These are phyloP conservation scores for Pleurotus djamor DNA, from an alignment of 768 basidiomycete genomes.

Conservation along the genomic window DNA sequence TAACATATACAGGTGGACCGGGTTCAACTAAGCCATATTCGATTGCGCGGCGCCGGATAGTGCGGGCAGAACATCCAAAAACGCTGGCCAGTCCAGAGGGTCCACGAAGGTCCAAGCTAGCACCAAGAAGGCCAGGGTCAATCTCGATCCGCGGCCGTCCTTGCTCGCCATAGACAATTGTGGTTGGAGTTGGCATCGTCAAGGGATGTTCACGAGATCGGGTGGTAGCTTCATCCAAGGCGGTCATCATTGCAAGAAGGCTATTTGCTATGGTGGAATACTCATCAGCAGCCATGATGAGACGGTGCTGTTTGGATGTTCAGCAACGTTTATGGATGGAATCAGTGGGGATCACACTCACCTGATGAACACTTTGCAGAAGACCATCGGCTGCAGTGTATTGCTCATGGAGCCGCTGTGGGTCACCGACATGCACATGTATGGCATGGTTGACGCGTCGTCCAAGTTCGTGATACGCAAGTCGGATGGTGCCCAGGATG, in stretches of 20 bases:
- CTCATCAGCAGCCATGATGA: background rate
- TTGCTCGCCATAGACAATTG: constrained; percentile 9
- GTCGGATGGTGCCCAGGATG: constrained; percentile 16
- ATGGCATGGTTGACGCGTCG: constrained; percentile 9
- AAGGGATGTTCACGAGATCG: constrained; percentile 10
- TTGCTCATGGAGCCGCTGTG: constrained; percentile 6
- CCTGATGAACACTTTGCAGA: background rate
- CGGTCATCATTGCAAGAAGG: constrained; percentile 9
- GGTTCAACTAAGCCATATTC: constrained; percentile 20
- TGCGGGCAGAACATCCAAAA: constrained; percentile 15
- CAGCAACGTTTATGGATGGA: background rate
- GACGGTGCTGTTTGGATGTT: background rate
- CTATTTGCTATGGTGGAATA: background rate
- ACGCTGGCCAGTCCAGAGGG: constrained; percentile 16
- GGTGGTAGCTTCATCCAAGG: constrained; percentile 4
- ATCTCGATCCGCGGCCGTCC: constrained; percentile 23
- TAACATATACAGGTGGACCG: constrained; percentile 14
- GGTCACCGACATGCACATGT: constrained; percentile 11
- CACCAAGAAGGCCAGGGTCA: constrained; percentile 16
- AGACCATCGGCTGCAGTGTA: background rate
- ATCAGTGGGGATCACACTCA: background rate
- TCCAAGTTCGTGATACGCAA: constrained; percentile 12
- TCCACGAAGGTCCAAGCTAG: constrained; percentile 17
- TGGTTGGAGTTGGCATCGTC: background rate
- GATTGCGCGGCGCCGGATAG: constrained; percentile 21